Conservation (phyloP, 73 alveolate species). For the Symbiodinium natans region DNA sequence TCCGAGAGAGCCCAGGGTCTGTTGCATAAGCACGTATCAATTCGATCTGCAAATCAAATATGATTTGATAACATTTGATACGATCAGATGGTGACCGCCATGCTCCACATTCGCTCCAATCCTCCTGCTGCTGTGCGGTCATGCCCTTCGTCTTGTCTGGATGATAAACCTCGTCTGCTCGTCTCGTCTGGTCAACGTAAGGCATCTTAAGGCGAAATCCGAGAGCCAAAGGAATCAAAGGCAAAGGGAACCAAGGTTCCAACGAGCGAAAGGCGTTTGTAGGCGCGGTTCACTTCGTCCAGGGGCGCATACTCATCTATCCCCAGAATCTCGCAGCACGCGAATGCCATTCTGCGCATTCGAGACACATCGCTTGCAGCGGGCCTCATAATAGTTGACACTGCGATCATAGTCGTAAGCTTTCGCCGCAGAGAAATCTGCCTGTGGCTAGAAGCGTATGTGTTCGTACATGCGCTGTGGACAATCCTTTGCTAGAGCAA, state of each 20-base stretch:
- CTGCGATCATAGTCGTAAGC: constrained; percentile 68
- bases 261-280: constrained; percentile 96
- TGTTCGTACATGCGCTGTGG: background rate
- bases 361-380: too few species aligned
- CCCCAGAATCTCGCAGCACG: constrained; percentile 40
- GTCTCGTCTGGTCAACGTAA: background rate
- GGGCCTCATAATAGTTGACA: constrained; percentile 77
- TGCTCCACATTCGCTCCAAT: too few species aligned
- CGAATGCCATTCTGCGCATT: too few species aligned
- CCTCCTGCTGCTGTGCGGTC: constrained; percentile 66
- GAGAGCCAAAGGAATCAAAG: background rate
- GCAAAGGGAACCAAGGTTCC: background rate
- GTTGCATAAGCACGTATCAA: too few species aligned
- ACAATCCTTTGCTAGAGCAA: too few species aligned
- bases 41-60: too few species aligned
- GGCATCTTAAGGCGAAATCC: background rate
- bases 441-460: background rate
- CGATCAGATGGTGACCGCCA: too few species aligned
- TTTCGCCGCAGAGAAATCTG: constrained; percentile 79
- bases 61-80: too few species aligned
- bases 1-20: too few species aligned
- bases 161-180: constrained; percentile 93
- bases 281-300: constrained; percentile 95
- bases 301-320: constrained; percentile 74
- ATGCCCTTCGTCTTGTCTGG: constrained; percentile 96